Evolutionary conservation across 2,329 filamentous ascomycete genomes (phyloP).

Genomic region (Purpureocillium lavendulum): DNA sequence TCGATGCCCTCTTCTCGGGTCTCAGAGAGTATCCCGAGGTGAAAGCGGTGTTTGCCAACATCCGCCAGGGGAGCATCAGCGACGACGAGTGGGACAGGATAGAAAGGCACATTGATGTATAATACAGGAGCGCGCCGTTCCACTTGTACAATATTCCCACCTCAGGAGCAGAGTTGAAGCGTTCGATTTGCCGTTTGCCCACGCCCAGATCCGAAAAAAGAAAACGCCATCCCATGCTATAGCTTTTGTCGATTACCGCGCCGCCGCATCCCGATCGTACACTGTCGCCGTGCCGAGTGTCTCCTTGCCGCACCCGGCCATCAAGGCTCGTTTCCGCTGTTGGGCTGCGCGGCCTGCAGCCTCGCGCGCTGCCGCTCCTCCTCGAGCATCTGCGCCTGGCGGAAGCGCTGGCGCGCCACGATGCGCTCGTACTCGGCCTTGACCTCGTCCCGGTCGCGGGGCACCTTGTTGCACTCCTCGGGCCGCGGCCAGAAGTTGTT

Average conservation of each 20-base stretch:
- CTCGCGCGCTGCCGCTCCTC: slow-evolving; percentile 21
- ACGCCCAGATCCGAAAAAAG: background rate
- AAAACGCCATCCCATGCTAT: slow-evolving; percentile 7
- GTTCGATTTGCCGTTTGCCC: background rate
- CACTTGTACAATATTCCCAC: slow-evolving; percentile 11
- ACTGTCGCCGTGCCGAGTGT: background rate
- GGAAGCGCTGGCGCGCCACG: slow-evolving; percentile 57
- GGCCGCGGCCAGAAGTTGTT: slow-evolving; percentile 89
- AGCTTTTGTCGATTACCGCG: background rate
- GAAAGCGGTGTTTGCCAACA: slow-evolving; percentile 73
- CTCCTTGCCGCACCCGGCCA: background rate
- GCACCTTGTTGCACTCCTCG: slow-evolving; percentile 68
- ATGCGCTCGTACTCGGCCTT: slow-evolving; percentile 69
- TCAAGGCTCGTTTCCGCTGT: slow-evolving; percentile 13
- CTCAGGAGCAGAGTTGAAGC: slow-evolving; percentile 9
- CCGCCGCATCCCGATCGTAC: slow-evolving; percentile 3
- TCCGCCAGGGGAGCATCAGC: slow-evolving; percentile 37
- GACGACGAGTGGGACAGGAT: slow-evolving; percentile 48
- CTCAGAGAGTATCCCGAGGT: slow-evolving; percentile 64
- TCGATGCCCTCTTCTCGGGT: slow-evolving; percentile 51
- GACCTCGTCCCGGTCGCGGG: slow-evolving; percentile 74
- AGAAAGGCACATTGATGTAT: slow-evolving; percentile 44
- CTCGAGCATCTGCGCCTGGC: slow-evolving; percentile 50
- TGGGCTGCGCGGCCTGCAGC: slow-evolving; percentile 14
- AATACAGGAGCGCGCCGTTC: slow-evolving; percentile 12